Conservation (phyloP, 2,329 filamentous ascomycete species). For the Talaromyces rugulosus region DNA sequence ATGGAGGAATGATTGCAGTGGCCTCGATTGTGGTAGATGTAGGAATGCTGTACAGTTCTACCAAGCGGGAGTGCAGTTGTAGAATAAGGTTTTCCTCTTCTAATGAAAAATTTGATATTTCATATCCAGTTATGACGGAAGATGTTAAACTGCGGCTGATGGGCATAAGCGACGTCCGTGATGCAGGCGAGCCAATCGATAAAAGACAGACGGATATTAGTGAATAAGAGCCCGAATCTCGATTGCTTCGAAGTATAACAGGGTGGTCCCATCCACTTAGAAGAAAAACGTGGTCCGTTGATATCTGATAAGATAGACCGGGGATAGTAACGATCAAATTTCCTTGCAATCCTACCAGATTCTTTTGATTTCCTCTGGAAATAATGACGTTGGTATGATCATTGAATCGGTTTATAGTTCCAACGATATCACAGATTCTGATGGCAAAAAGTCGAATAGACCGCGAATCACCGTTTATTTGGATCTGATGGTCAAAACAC, state of each 20-base stretch:
- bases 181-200: neutral
- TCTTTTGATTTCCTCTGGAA: neutral
- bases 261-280: neutral
- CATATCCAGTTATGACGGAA: neutral
- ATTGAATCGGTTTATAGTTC: neutral
- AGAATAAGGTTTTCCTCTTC: neutral
- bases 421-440: neutral
- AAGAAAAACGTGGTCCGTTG: neutral
- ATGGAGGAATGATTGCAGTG: neutral
- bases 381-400: neutral
- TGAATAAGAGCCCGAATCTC: neutral
- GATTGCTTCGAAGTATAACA: neutral
- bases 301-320: neutral
- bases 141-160: neutral
- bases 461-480: neutral
- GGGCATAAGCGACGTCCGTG: neutral
- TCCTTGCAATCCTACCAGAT: neutral
- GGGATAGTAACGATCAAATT: neutral
- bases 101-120: neutral
- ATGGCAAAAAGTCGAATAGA: neutral
- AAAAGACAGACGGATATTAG: neutral
- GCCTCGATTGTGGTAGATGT: neutral
- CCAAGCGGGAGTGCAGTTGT: neutral
- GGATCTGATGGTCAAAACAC: neutral
- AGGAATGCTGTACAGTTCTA: neutral